Base-by-base conservation (phyloP, 441 rosid species). In the Macaranga tanarius region DNA sequence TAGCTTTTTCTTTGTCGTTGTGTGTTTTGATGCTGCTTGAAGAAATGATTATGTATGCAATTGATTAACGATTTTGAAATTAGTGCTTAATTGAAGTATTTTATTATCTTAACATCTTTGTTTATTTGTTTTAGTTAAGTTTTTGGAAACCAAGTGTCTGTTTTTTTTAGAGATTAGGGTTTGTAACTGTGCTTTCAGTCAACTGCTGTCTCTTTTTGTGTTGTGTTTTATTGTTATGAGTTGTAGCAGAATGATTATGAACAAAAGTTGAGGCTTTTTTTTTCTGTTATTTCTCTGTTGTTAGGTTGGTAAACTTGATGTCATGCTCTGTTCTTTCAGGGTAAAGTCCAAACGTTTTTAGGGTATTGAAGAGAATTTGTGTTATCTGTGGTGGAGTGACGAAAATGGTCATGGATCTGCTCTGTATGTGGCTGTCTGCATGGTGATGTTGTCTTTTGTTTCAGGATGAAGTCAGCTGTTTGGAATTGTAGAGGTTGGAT, bases 401-500 rank as follows among this genome's bases (percentile, higher is more conserved):
- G 23, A 67, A 64, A 74, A 67, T 72, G 65, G 51, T 48, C 50
- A 47, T 69, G 71, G 77, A 72, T 57, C 69, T 70, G 72, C 47
- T 68, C 58, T 69, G 25, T 55, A 69, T 28, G 42, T 69, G 48
- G 20, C 45, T 69, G 68, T 31, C 44, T 42, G 62, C 16, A 1
- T 7, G 20, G 51, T 69, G 62, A 72, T 77, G 69, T 44, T 67
- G 40, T 57, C 31, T 45, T 72, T 45, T n/a, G 59, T 73, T 64
- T 62, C 61, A 70, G 79, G 69, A 67, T 78, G 72, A 79, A 59
- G 56, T 79, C 64, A 79, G 65, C 71, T 78, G 51, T 50, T n/a
- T 75, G 75, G 71, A 52, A 25, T 66, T 77, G 71, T 71, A 62
- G 80, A 79, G 82, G 75, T 78, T 75, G 60, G 73, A 61, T 75